These are phyloP conservation scores for Fusarium liriodendri DNA, from an alignment of 2,329 filamentous ascomycete species.

Conservation along the genomic window DNA sequence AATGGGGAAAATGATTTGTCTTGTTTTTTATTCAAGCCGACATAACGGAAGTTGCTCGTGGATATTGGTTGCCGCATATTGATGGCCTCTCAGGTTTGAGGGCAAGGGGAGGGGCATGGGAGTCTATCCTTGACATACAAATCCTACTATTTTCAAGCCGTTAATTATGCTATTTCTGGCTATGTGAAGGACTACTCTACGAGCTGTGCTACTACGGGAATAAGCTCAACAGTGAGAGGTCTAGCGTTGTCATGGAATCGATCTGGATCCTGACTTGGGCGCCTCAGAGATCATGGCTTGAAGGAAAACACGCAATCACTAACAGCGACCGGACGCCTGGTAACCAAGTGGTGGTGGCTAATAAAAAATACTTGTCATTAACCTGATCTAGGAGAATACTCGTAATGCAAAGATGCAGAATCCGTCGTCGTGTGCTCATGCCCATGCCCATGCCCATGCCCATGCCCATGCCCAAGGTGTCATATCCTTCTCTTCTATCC, in stretches of 20 bases:
- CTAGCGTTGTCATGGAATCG: neutral
- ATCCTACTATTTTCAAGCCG: slow-evolving; percentile 25
- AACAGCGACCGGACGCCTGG: neutral
- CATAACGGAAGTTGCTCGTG: slow-evolving; percentile 18
- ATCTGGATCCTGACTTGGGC: neutral
- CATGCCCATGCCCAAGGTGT: slow-evolving; percentile 16
- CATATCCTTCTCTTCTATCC: slow-evolving; percentile 23
- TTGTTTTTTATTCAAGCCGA: slow-evolving; percentile 12
- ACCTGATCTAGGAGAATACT: slow-evolving; percentile 32
- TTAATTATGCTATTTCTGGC: neutral
- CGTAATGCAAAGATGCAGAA: slow-evolving; percentile 12
- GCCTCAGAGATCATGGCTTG: neutral
- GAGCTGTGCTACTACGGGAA: neutral
- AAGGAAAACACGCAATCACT: neutral
- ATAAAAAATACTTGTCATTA: slow-evolving; percentile 33
- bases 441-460: slow-evolving; percentile 18
- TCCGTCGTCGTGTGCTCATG: slow-evolving; percentile 17
- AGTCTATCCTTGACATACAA: slow-evolving; percentile 36
- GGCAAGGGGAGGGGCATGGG: neutral
- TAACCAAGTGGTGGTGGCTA: slow-evolving; percentile 7
- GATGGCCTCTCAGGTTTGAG: slow-evolving; percentile 2
- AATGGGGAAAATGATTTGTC: slow-evolving; percentile 1
- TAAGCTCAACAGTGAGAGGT: neutral
- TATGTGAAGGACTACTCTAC: neutral
- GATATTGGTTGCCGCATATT: slow-evolving; percentile 19